Evolutionary conservation across 352 stramenopile genomes (phyloP).

Genomic region (Globisporangium sylvaticum): DNA sequence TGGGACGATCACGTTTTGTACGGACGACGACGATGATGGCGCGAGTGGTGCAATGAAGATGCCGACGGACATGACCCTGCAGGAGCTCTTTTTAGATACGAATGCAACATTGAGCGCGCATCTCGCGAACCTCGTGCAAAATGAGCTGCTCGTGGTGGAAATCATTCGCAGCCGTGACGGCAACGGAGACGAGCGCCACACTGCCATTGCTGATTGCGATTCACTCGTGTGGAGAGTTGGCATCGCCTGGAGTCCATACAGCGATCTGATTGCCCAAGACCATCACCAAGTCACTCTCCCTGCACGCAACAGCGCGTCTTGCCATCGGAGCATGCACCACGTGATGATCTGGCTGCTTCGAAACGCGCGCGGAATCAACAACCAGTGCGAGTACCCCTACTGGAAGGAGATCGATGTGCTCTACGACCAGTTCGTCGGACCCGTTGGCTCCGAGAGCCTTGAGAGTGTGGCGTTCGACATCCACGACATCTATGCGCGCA

Average conservation of each 20-base stretch:
- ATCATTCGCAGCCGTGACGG: conserved; percentile 11
- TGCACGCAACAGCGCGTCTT: conserved; percentile 8
- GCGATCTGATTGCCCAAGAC: conserved; percentile 6
- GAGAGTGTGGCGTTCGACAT: conserved; percentile 32
- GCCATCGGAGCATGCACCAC: conserved; percentile 28
- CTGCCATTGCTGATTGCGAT: neutral
- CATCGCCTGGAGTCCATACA: conserved; percentile 37
- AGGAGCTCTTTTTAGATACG: conserved; percentile 24
- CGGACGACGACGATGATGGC: neutral
- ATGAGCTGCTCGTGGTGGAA: conserved; percentile 34
- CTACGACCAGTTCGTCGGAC: conserved; percentile 26
- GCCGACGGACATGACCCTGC: conserved; percentile 12
- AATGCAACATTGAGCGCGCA: conserved; percentile 14
- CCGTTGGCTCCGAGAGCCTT: neutral
- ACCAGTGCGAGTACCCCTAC: conserved; percentile 43
- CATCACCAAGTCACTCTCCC: conserved; percentile 6
- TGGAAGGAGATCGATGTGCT: conserved; percentile 50
- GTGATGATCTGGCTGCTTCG: conserved; percentile 63
- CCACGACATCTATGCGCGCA: conserved; percentile 55
- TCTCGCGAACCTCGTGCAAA: conserved; percentile 21
- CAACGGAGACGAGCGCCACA: neutral
- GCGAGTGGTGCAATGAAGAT: neutral
- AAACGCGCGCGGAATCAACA: conserved; percentile 9
- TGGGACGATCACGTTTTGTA: neutral
- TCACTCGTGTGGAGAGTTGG: conserved; percentile 24